phyloP scores from a whole-genome alignment of 2,329 filamentous ascomycete species.

The Exserohilum turcica region DNA sequence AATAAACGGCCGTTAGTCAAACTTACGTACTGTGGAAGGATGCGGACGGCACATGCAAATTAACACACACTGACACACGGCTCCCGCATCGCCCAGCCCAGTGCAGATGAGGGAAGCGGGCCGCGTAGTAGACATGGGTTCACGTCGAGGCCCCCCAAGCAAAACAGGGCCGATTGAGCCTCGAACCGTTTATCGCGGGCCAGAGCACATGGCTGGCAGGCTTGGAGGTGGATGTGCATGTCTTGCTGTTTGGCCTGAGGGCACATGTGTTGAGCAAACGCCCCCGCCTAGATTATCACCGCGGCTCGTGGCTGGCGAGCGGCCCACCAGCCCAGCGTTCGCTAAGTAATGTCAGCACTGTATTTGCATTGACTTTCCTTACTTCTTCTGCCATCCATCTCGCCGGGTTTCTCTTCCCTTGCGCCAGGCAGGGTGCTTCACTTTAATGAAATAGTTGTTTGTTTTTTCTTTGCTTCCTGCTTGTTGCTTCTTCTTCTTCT shows the following conservation, averaged over 20 bases:
- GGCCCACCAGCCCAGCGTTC: not conserved
- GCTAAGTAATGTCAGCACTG: too few relatives aligned
- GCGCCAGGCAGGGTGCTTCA: too few relatives aligned
- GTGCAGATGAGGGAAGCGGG: slow-evolving; percentile 8
- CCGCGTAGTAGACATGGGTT: slow-evolving; percentile 6
- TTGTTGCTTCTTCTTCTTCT: not conserved
- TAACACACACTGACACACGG: not conserved
- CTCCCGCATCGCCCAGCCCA: slow-evolving; percentile 1
- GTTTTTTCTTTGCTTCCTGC: too few relatives aligned
- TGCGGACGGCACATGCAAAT: not conserved
- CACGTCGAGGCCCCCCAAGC: too few relatives aligned
- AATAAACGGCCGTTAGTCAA: too few relatives aligned
- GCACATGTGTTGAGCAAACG: too few relatives aligned
- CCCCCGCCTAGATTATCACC: too few relatives aligned
- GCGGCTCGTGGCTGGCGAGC: not conserved
- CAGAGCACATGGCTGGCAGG: not conserved
- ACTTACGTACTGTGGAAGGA: too few relatives aligned
- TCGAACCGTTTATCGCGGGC: slow-evolving; percentile 1
- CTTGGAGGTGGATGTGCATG: too few relatives aligned
- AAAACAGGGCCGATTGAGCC: not conserved
- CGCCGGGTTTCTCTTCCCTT: slow-evolving; percentile 3
- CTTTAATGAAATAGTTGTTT: too few relatives aligned
- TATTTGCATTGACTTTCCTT: slow-evolving; percentile 2
- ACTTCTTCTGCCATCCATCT: slow-evolving; percentile 6
- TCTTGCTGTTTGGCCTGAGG: slow-evolving; percentile 8